Evolutionary conservation across 2,329 filamentous ascomycete genomes (phyloP).

Genomic region (Hymenoscyphus occultus): DNA sequence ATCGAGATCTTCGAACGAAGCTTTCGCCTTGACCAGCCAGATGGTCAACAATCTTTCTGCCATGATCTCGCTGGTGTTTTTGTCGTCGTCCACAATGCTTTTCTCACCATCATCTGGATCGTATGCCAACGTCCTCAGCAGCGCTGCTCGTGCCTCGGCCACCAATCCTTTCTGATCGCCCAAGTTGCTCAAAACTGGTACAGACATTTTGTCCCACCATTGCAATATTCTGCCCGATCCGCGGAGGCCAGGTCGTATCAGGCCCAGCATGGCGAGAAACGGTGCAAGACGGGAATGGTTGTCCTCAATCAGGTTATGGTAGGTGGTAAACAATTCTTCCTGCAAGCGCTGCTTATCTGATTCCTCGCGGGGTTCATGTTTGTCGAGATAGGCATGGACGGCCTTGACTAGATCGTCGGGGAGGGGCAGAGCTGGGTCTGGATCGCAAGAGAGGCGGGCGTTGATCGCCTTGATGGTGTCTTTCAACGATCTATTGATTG

Average conservation of each 20-base stretch:
- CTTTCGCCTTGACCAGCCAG: constrained; percentile 51
- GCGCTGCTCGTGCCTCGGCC: constrained; percentile 60
- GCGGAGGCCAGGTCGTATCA: constrained; percentile 61
- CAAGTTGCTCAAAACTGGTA: constrained; percentile 54
- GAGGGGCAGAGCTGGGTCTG: constrained; percentile 54
- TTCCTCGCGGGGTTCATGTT: constrained; percentile 66
- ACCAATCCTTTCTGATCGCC: constrained; percentile 62
- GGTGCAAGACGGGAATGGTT: constrained; percentile 55
- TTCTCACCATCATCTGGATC: constrained; percentile 49
- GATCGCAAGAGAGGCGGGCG: constrained; percentile 42
- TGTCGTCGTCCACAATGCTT: constrained; percentile 46
- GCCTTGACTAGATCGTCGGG: constrained; percentile 61
- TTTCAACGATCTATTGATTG: constrained; percentile 43
- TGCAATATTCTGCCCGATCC: constrained; percentile 60
- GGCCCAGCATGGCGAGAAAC: constrained; percentile 67
- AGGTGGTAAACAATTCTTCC: constrained; percentile 67
- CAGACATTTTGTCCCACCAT: constrained; percentile 68
- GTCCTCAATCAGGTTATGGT: constrained; percentile 60
- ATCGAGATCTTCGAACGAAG: constrained; percentile 41
- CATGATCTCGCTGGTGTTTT: constrained; percentile 47
- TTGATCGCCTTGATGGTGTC: constrained; percentile 58
- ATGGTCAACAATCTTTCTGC: constrained; percentile 54
- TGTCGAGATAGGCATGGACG: constrained; percentile 66
- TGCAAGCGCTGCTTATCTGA: constrained; percentile 66
- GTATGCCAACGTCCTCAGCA: constrained; percentile 62